Evolutionary conservation across 2,329 filamentous ascomycete species (phyloP), one percentile per base, ranked within the genome.

Genomic region (Fusarium drepaniforme): DNA sequence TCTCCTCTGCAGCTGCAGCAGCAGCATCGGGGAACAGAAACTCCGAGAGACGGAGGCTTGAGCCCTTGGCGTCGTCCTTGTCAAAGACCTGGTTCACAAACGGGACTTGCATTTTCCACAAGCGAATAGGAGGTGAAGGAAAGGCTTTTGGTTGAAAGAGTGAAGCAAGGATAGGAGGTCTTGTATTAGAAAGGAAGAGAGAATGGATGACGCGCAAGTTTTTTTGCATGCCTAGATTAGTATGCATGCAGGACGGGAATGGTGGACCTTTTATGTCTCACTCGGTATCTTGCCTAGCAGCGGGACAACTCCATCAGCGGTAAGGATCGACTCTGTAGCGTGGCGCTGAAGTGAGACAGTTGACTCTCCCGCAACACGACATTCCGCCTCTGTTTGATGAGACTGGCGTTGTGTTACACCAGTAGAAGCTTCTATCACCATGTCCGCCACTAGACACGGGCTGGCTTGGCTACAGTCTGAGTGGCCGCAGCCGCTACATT

Each of bases 11-110:
- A 15, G 13, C 5, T 1, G 33, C 33, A 35, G 15, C n/a, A 33
- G 30, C 30, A 33, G 30, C 30, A 33, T 40, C 49, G 16, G 62
- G 75, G 46, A 77, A 77, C 11, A 77, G 61, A 16, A 69, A 33
- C 12, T 68, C 37, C 13, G 64, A 40, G 18, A 77, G 67, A 18
- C 49, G 51, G 16, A 72, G 56, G 42, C 59, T 60, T 51, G 75
- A 77, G 21, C 40, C 63, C 38, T 51, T 23, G 37, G 73, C 37
- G 60, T 76, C 68, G 11, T 71, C 30, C 33, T 56, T 30, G 56
- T 77, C 44, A 51, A 77, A 77, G 37, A 64, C 46, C 23, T 66
- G 40, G 38, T 70, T 66, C 64, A 74, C 66, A 38, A 69, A 62
- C 8, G 73, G 73, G 58, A 77, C 42, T 13, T 67, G 71, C 66